phyloP scores from a whole-genome alignment of 177 flowering plant species.

The Vitis hybrid region DNA sequence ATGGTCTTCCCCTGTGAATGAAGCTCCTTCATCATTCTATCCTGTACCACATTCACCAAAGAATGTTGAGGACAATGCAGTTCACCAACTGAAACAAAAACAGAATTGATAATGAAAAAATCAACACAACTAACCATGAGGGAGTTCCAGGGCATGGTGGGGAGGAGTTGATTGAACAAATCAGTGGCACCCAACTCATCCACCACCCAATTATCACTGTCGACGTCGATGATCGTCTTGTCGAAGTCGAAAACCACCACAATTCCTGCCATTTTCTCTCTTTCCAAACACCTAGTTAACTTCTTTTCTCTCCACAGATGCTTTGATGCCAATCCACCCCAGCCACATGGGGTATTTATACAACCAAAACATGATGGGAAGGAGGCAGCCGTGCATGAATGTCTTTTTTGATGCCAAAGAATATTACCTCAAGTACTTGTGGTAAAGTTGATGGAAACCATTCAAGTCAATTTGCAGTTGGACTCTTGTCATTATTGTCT shows the following conservation, averaged over 20 bases:
- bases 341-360: no score
- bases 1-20: constrained; percentile 52
- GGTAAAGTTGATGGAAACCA: no score
- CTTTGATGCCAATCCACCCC: no score
- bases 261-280: constrained; percentile 26
- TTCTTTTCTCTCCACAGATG: neutral
- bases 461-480: no score
- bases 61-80: neutral
- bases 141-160: constrained; percentile 55
- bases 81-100: neutral
- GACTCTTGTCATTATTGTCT: no score
- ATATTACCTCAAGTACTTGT: no score
- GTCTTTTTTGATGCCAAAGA: no score
- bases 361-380: no score
- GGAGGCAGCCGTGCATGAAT: no score
- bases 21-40: constrained; percentile 54
- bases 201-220: constrained; percentile 56
- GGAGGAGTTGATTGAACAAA: constrained; percentile 45
- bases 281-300: neutral
- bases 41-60: constrained; percentile 30
- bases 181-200: constrained; percentile 41
- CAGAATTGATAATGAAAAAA: neutral
- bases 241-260: constrained; percentile 53
- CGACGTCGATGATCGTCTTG: constrained; percentile 51
- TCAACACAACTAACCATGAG: constrained; percentile 32